Evolutionary conservation across 805 yeast genomes (phyloP), one percentile per base, ranked within the genome.

Genomic region (Candida wancherniae): DNA sequence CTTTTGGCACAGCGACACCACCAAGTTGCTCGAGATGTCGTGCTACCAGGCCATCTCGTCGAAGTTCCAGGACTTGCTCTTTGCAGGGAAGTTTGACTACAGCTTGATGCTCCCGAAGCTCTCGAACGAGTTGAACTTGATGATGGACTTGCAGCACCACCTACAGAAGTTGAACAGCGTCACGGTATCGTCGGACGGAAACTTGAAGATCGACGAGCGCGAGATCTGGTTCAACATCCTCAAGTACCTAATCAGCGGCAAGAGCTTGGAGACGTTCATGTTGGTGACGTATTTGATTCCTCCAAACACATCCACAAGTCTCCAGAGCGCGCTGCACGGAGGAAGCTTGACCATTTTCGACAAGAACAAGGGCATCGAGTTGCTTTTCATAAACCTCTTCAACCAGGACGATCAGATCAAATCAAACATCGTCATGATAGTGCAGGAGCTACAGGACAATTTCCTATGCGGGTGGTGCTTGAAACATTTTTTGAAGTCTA

Each of bases 391-490:
- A 12, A 67, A 66, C 31, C 46, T 67, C 28, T 67, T 66, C 43
- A 64, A 67, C 39, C 51, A 45, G 23, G 69, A 67, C 32, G 52
- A 61, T 34, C 62, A 57, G 33, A 48, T 66, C 20, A 66, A 65
- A 42, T 47, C 59, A 9, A 63, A 59, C 33, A 48, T 66, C 7
- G 52, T 63, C 15, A 59, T 61, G 66, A 66, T 66, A 13, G 34
- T 66, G 26, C 68, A 63, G 36, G 71, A 66, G 45, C 48, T 66
- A 15, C 64, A 55, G 35, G 69, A 65, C 25, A 63, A 64, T 47
- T 58, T 58, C 29, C 44, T 66, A 15, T 64, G 71, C 39, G 69
- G 68, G 6, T 66, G 71, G 71, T 65, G 70, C 42, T 46, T 65
- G 22, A 50, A 48, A 14, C 59, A 54, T 27, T 63, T 53, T 33